Percentiles rank a stretch among this genome's conserved stretches.
These are phyloP conservation scores for Adansonia grandidieri DNA, from an alignment of 441 rosid species.

Conservation along the genomic window DNA sequence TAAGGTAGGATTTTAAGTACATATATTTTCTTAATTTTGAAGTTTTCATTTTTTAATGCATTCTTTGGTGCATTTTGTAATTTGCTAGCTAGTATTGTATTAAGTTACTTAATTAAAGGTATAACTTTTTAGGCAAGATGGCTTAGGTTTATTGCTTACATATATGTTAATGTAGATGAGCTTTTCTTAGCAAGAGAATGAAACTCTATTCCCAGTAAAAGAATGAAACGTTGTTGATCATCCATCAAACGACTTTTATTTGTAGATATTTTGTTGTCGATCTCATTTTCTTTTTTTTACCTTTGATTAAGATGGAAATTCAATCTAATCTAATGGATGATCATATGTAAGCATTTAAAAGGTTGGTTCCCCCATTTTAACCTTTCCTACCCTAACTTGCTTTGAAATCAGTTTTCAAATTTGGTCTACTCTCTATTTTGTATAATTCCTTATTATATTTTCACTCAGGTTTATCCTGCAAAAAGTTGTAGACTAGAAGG, in stretches of 20 bases:
- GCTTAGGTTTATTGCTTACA: background rate
- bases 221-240: too few species aligned
- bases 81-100: background rate
- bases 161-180: conserved; percentile 47
- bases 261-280: conserved; percentile 20
- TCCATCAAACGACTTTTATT: background rate
- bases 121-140: background rate
- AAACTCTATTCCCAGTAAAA: conserved; percentile 7
- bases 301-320: conserved; percentile 73
- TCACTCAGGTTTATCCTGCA: conserved; percentile 69
- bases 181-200: conserved; percentile 50
- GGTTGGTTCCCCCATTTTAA: conserved; percentile 48
- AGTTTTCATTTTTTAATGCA: background rate
- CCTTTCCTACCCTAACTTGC: background rate
- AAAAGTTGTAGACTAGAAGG: conserved; percentile 69
- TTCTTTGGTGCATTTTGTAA: background rate
- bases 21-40: conserved; percentile 18
- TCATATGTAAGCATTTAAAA: conserved; percentile 95
- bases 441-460: conserved; percentile 8
- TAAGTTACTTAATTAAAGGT: background rate
- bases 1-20: conserved; percentile 47
- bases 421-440: conserved; percentile 21
- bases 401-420: conserved; percentile 15
- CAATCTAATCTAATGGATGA: conserved; percentile 93
- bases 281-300: conserved; percentile 30